A percentile compares a stretch with the other conserved stretches of the same genome.
Evolutionary conservation across 2,329 filamentous ascomycete genomes (phyloP).

Genomic region (Fusarium sp.): DNA sequence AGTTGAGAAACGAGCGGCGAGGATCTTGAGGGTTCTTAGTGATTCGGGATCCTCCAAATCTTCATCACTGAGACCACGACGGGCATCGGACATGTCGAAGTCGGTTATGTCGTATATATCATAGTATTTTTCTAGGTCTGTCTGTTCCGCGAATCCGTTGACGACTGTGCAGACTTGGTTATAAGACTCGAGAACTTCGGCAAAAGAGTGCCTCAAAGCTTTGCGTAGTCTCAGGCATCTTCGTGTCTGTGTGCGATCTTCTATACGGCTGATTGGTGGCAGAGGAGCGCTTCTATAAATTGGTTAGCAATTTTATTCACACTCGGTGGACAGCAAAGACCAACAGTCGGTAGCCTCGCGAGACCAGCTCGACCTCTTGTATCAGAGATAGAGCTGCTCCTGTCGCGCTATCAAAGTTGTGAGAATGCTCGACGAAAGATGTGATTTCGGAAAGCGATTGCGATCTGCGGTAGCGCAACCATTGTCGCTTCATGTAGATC

Average conservation of each 20-base stretch:
- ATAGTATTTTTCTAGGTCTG: conserved; percentile 90
- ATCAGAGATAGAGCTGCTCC: conserved; percentile 83
- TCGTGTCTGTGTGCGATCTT: conserved; percentile 81
- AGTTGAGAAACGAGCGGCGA: conserved; percentile 83
- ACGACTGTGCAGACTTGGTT: conserved; percentile 76
- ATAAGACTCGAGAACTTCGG: conserved; percentile 76
- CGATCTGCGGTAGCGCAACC: conserved; percentile 81
- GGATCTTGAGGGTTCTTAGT: conserved; percentile 82
- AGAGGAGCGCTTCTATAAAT: conserved; percentile 80
- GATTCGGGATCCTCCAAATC: conserved; percentile 82
- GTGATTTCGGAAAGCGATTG: conserved; percentile 78
- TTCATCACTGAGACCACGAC: conserved; percentile 71
- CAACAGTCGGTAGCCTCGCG: conserved; percentile 86
- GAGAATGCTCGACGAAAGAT: conserved; percentile 77
- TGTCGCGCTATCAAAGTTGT: conserved; percentile 82
- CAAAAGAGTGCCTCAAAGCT: conserved; percentile 76
- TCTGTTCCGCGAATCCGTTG: conserved; percentile 78
- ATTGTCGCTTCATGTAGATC: conserved; percentile 80
- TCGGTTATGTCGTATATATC: conserved; percentile 87
- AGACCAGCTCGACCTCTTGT: conserved; percentile 95
- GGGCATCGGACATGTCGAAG: conserved; percentile 77
- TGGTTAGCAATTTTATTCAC: background rate
- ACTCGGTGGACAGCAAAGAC: conserved; percentile 46
- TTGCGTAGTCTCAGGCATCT: conserved; percentile 85
- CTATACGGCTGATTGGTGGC: conserved; percentile 90